Base-by-base conservation (phyloP, 2,329 filamentous ascomycete genomes). In the Fusarium sp. region DNA sequence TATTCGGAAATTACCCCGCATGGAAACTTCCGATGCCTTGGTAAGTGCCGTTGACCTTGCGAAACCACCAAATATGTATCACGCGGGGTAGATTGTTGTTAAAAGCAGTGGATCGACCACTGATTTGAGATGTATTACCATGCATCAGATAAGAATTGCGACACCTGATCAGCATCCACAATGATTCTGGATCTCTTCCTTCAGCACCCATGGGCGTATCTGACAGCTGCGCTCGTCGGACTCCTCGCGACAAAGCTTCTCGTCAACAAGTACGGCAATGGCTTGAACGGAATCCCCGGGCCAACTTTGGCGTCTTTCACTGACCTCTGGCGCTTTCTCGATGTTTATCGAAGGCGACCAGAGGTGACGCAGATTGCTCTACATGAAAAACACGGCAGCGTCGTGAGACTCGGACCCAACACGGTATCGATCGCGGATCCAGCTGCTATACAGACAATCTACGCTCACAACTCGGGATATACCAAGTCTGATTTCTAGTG, bases 321-420 rank as follows among this genome's bases (percentile, higher is more conserved):
- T 2, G 70, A 74, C 4, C 21, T 63, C 16, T 74, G 71, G 71
- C 54, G 71, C 6, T 47, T 74, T 15, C 42, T 65, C 2, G 43
- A 68, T 12, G 71, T 73, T 1, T 68, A 64, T 50, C 32, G 60
- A 16, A 61, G 67, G 15, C 50, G 71, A 35, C 63, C 71, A 21
- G 70, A 74, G 0, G 12, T 71, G n/a, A 46, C 44, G 7, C 72
- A 73, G 8, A 59, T 74, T 21, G n/a, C 44, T 12, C 50, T 74
- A 0, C 72, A 74, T n/a, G 50, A 66, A 3, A 61, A 46, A 18
- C 50, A 71, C 19, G 70, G 70, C 1, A 42, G 19, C 9, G 30
- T 69, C 3, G 70, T 74, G 8, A 56, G 72, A 37, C 37, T 74
- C 5, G 72, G 72, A 0, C 72, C 72, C 3, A 58, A 54, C 1